Evolutionary conservation across 306 rosid genomes (phyloP).

Genomic region (Citrullus colocynthis): DNA sequence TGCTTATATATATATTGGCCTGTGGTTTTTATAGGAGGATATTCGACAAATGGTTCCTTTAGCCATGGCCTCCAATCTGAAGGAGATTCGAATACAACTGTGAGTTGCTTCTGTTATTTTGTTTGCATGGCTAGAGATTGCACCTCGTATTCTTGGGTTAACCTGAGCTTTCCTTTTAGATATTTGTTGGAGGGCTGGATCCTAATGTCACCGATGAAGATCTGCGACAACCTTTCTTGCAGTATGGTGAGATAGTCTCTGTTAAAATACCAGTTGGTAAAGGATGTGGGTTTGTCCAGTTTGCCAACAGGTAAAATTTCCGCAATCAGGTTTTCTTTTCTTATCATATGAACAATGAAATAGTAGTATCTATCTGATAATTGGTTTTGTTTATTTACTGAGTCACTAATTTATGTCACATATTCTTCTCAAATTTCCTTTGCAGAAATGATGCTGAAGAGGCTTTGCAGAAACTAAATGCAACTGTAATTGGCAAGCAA

Average conservation of each 20-base stretch:
- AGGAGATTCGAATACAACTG: conserved; percentile 85
- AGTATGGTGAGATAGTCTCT: conserved; percentile 79
- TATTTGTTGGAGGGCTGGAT: conserved; percentile 99
- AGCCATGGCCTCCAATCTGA: conserved; percentile 51
- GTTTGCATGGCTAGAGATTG: neutral
- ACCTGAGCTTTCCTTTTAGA: conserved; percentile 30
- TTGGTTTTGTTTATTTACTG: neutral
- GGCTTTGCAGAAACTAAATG: conserved; percentile 82
- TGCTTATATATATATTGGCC: neutral
- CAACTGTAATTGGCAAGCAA: conserved; percentile 74
- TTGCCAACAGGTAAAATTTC: conserved; percentile 54
- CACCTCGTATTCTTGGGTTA: conserved; percentile 11
- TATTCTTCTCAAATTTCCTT: conserved; percentile 13
- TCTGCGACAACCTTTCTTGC: conserved; percentile 81
- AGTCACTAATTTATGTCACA: neutral
- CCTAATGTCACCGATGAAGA: conserved; percentile 86
- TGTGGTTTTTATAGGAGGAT: conserved; percentile 41
- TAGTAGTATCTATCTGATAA: neutral
- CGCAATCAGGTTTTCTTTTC: neutral
- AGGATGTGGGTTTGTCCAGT: conserved; percentile 97
- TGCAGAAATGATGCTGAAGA: conserved; percentile 89
- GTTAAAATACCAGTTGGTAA: conserved; percentile 97
- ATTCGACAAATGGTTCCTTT: conserved; percentile 52
- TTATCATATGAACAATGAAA: neutral
- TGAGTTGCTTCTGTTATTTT: conserved; percentile 22